Base-by-base conservation (phyloP, 106 monocot genomes). In the Dendrobium officinale region DNA sequence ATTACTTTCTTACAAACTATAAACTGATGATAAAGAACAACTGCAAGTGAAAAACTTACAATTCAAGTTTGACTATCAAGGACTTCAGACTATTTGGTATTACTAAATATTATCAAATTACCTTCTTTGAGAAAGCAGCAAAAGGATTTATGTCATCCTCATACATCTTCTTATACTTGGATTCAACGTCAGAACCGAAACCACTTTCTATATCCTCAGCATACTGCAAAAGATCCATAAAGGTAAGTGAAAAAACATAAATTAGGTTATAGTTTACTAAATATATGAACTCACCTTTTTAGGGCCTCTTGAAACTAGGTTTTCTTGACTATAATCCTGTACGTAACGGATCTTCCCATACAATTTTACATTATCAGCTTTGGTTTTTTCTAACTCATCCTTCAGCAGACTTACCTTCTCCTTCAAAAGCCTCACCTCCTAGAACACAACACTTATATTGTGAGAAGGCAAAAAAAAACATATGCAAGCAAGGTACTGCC, bases 71-170 rank as follows among this genome's bases (percentile, higher is more conserved):
- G 72, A 13, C 43, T 75, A 75, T 44, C 8, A 75, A 43, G 74
- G 20, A 44, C 49, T 26, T 48, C 19, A 75, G 47, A 75, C 8
- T 47, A 49, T 17, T 48, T 26, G 7, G 49, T 26, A 27, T 11
- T 26, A 48, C 4, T 11, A 19, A 8, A 73, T 42, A 15, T 22
- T 51, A 49, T 51, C 26, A 26, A 26, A 5, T 76, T 83, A 95
- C 98, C 94, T 92, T 98, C 78, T 88, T 98, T 44, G 98, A 98
- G 86, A 98, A 98, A 87, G 98, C 94, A 86, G 98, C 95, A 88
- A 98, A 98, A 75, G 98, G 98, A 84, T 98, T 98, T 88, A 98
- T 94, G 73, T 92, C 98, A 82, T 98, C 94, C 85, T 98, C 98
- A 70, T 98, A 98, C 42, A 98, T 94, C 85, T 98, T 98, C 79